Percentiles rank a stretch among this genome's conserved stretches.
phyloP scores from a whole-genome alignment of 148 eudicot species.

The Talinum fruticosum region DNA sequence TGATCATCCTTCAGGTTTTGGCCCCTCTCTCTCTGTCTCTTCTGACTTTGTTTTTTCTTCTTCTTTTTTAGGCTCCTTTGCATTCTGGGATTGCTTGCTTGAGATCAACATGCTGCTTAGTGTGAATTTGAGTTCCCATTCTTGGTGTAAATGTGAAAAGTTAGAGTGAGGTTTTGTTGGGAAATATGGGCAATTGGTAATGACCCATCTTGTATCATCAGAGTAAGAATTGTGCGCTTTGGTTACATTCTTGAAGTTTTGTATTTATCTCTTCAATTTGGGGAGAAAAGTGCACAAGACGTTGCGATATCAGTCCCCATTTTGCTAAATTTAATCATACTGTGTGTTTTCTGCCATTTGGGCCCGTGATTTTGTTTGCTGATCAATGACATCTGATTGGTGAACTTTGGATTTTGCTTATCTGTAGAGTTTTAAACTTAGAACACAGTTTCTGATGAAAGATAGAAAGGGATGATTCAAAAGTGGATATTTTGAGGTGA shows the following conservation, averaged over 20 bases:
- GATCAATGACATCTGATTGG: not conserved
- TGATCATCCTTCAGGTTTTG: slow-evolving; percentile 29
- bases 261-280: too few species aligned
- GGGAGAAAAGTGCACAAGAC: not conserved
- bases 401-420: not conserved
- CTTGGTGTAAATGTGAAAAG: slow-evolving; percentile 9
- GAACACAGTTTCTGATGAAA: too few species aligned
- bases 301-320: not conserved
- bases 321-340: not conserved
- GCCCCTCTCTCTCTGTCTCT: not conserved
- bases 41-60: not conserved
- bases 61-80: not conserved
- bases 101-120: not conserved
- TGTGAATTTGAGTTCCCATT: not conserved
- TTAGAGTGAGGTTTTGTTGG: not conserved
- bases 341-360: too few species aligned
- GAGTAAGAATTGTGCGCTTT: slow-evolving; percentile 21
- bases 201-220: not conserved
- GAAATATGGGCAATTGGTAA: slow-evolving; percentile 10
- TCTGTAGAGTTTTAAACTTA: not conserved
- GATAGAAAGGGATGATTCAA: not conserved
- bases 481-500: not conserved
- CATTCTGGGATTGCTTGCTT: not conserved
- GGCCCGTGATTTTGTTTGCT: not conserved
- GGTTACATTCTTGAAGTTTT: slow-evolving; percentile 4